Evolutionary conservation across 1,284 basidiomycete species (phyloP).

Genomic region (Laetiporus sulphureus): DNA sequence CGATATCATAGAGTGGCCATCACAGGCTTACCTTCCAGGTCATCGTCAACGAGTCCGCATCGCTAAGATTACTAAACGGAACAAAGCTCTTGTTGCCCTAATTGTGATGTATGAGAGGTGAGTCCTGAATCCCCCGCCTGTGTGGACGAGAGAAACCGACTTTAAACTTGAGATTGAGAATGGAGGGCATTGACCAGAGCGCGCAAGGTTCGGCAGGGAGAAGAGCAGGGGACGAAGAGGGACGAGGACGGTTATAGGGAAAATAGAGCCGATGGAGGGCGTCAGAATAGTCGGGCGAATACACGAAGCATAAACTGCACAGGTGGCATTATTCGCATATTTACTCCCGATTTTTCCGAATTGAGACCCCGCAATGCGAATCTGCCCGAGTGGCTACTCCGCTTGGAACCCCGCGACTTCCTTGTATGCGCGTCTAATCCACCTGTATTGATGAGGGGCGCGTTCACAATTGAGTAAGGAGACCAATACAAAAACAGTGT

Average conservation of each 20-base stretch:
- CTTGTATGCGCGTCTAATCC: neutral
- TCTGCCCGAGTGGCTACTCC: conserved; percentile 1
- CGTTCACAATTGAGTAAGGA: conserved; percentile 1
- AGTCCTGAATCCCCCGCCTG: conserved; percentile 13
- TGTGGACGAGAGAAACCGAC: conserved; percentile 31
- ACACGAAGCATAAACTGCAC: neutral
- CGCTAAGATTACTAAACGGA: conserved; percentile 78
- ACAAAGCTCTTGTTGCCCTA: conserved; percentile 88
- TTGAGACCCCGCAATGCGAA: neutral
- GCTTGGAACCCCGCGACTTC: conserved; percentile 3
- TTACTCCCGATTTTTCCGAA: conserved; percentile 1
- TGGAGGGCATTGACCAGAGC: conserved; percentile 59
- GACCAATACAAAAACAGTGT: conserved; percentile 4
- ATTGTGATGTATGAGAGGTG: conserved; percentile 11
- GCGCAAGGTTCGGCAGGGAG: conserved; percentile 13
- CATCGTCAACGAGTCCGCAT: conserved; percentile 74
- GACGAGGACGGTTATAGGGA: conserved; percentile 22
- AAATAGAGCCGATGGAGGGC: conserved; percentile 13
- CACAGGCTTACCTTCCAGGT: conserved; percentile 67
- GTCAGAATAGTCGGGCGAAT: conserved; percentile 7
- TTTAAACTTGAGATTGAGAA: conserved; percentile 85
- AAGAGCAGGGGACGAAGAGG: conserved; percentile 18
- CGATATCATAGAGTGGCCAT: neutral
- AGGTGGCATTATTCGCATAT: neutral
- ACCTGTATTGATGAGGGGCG: no score